Percentiles rank a stretch among this genome's conserved stretches.
These are phyloP conservation scores for Hyphopichia fennica DNA, from an alignment of 1,139 yeast genomes.

Conservation along the genomic window DNA sequence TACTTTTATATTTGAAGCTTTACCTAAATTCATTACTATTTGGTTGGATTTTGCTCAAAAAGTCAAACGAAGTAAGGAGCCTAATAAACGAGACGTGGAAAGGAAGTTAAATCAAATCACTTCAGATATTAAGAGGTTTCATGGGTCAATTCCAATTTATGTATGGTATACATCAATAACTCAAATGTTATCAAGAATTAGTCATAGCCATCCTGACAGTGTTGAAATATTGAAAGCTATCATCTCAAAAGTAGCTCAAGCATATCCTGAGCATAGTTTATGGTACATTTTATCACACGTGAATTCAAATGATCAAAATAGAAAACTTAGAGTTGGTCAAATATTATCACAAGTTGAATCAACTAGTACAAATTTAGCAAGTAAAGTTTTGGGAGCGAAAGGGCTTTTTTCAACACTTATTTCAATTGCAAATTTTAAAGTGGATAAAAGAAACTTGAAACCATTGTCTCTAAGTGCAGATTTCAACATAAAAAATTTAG, in stretches of 20 bases:
- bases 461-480: constrained; percentile 40
- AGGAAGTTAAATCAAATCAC: constrained; percentile 48
- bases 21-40: constrained; percentile 84
- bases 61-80: constrained; percentile 12
- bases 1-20: constrained; percentile 73
- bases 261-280: constrained; percentile 78
- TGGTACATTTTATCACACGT: constrained; percentile 83
- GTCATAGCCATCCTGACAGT: constrained; percentile 62
- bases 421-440: constrained; percentile 33
- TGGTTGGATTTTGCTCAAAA: constrained; percentile 83
- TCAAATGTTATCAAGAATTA: constrained; percentile 78
- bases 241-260: constrained; percentile 53
- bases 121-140: constrained; percentile 50
- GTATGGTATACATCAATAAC: constrained; percentile 87
- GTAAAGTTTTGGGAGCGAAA: constrained; percentile 23
- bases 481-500: constrained; percentile 45
- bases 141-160: constrained; percentile 52
- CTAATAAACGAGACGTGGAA: constrained; percentile 27
- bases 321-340: constrained; percentile 52
- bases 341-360: constrained; percentile 21
- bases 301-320: constrained; percentile 60
- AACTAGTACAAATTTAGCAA: constrained; percentile 10
- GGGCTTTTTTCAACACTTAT: constrained; percentile 36
- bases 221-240: constrained; percentile 56
- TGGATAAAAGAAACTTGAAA: constrained; percentile 35